Conservation (phyloP, 108 stramenopile genomes). For the Parietichytrium sp. region DNA sequence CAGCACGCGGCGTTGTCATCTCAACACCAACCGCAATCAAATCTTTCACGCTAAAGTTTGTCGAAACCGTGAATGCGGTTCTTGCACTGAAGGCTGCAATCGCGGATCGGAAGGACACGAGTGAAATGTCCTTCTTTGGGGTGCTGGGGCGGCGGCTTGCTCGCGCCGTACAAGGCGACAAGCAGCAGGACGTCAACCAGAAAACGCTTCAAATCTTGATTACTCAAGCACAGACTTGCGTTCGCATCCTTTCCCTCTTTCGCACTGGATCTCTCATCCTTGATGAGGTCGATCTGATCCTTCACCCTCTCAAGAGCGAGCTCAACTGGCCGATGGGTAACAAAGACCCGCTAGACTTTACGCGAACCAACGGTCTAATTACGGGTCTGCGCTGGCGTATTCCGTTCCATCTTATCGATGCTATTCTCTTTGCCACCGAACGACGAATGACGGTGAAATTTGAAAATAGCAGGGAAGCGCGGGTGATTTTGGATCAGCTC, state of each 20-base stretch:
- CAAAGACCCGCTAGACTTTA: constrained; percentile 95
- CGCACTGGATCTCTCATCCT: constrained; percentile 73
- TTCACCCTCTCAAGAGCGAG: constrained; percentile 97
- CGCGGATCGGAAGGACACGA: constrained; percentile 6
- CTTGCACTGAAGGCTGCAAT: constrained; percentile 35
- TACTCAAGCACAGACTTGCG: constrained; percentile 1
- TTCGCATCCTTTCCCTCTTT: constrained; percentile 32
- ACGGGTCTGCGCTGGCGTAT: constrained; percentile 82
- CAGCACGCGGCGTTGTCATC: constrained; percentile 46
- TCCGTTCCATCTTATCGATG: constrained; percentile 87
- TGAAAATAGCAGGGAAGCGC: background rate
- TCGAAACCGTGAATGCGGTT: constrained; percentile 23
- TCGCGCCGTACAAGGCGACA: background rate
- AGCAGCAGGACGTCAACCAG: constrained; percentile 8
- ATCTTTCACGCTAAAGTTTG: constrained; percentile 44
- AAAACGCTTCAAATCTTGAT: background rate
- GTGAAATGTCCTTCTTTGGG: constrained; percentile 20
- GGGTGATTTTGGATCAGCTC: constrained; percentile 73
- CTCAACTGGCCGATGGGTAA: constrained; percentile 97
- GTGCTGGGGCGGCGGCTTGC: background rate
- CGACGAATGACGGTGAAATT: constrained; percentile 50
- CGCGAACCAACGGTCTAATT: constrained; percentile 52
- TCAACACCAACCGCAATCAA: constrained; percentile 49
- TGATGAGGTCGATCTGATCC: constrained; percentile 94
- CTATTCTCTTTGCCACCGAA: constrained; percentile 75